Evolutionary conservation across 169 alveolate genomes (phyloP).

Genomic region (Cryptosporidium xiaoi): DNA sequence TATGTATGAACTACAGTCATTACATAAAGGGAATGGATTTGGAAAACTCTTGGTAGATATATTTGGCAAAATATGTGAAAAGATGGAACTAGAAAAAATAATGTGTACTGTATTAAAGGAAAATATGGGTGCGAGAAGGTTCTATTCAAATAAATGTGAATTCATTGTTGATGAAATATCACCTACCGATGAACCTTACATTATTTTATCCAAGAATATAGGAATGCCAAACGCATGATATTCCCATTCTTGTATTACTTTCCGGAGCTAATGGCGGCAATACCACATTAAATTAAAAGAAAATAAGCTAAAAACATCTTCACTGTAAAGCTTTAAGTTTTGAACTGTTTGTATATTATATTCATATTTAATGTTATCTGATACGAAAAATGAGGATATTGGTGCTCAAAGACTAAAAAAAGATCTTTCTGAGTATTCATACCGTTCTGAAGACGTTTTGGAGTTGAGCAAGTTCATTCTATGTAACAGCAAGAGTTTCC

Average conservation of each 20-base stretch:
- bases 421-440: conserved; percentile 24
- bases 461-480: conserved; percentile 50
- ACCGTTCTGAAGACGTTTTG: conserved; percentile 31
- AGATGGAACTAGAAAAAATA: conserved; percentile 10
- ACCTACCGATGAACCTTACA: conserved; percentile 38
- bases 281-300: no score
- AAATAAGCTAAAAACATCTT: no score
- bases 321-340: neutral
- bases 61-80: conserved; percentile 1
- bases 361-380: neutral
- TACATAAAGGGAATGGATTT: conserved; percentile 37
- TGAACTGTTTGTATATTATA: neutral
- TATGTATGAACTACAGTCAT: conserved; percentile 54
- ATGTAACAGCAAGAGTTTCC: conserved; percentile 15
- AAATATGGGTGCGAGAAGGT: conserved; percentile 9
- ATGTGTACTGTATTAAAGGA: conserved; percentile 62
- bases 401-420: neutral
- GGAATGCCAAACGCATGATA: no score
- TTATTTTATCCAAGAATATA: conserved; percentile 25
- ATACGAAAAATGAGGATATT: neutral
- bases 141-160: conserved; percentile 42
- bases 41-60: conserved; percentile 44
- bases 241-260: no score
- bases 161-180: conserved; percentile 35
- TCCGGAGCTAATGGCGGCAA: no score